phyloP scores from a whole-genome alignment of 441 rosid genomes.

The Arabidopsis lyrata region DNA sequence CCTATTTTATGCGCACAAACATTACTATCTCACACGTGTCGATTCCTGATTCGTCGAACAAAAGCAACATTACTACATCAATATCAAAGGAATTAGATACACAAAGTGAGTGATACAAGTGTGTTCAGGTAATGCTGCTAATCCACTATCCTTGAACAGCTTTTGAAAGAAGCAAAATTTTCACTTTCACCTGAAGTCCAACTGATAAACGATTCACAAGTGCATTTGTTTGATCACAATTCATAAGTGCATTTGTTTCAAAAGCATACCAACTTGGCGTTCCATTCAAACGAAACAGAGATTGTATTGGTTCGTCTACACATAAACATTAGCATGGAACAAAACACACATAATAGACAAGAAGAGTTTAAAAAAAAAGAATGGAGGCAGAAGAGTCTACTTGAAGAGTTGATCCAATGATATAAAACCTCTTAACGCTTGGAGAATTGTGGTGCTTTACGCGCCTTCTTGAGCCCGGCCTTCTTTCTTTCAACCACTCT shows the following conservation, averaged over 20 bases:
- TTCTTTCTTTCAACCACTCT: constrained; percentile 97
- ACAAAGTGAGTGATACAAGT: too few species aligned
- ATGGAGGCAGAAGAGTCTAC: constrained; percentile 25
- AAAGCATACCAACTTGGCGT: constrained; percentile 22
- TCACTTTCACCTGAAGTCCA: too few species aligned
- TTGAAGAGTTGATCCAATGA: constrained; percentile 18
- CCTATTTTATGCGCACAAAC: constrained; percentile 30
- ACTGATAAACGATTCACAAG: neutral
- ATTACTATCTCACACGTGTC: constrained; percentile 29
- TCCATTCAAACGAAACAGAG: constrained; percentile 18
- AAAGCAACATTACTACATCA: neutral
- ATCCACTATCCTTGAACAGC: too few species aligned
- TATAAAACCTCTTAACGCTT: constrained; percentile 63
- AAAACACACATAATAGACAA: constrained; percentile 14
- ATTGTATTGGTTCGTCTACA: constrained; percentile 32
- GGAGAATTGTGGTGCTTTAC: constrained; percentile 91
- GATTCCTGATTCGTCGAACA: neutral
- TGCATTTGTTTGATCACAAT: neutral
- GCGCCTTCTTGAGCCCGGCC: constrained; percentile 94
- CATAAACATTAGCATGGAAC: constrained; percentile 12
- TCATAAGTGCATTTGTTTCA: neutral
- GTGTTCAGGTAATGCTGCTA: too few species aligned
- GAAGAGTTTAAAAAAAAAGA: neutral
- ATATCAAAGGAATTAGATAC: neutral
- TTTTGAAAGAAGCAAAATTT: too few species aligned